Evolutionary conservation across 192 early-diverging fungal genomes (phyloP), one percentile per base, ranked within the genome.

Genomic region (Umbelopsis vinacea): DNA sequence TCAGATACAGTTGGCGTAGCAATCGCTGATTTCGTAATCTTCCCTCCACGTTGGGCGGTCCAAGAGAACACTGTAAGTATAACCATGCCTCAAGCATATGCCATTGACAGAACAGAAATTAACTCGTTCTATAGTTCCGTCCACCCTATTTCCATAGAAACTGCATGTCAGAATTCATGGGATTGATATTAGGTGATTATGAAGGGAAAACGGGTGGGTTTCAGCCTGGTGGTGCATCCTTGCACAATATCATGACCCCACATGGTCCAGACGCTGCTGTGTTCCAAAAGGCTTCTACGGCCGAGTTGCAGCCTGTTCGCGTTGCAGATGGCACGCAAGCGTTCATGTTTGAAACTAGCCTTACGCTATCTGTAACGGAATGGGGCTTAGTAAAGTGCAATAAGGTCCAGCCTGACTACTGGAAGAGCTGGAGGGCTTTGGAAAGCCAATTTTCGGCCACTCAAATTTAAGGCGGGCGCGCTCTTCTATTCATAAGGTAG

Each of bases 151-250:
- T 93, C 83, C 97, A 98, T 82, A 93, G 97, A 55, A 98, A 98
- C 86, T 95, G 89, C 81, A 97, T 97, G 95, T 90, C 93, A 68
- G 97, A 98, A 84, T 98, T 97, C 83, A 97, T 98, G 96, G 97
- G 97, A 19, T 82, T 98, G 57, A 97, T 98, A 72, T 79, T 80
- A 23, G 97, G 97, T 57, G 85, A 85, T 12, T 98, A 98, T 76
- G 97, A 98, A 81, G 97, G 92, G 71, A 98, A 98, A 74, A 87
- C 89, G 48, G 92, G 89, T 47, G 95, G 93, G 17, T 97, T 98
- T 74, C 76, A 92, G 60, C 96, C 97, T 21, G 97, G 97, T 35
- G 97, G 97, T 53, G 96, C 91, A 46, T 92, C 91, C 29, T 79
- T 94, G 14, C 92, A 94, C 76, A 87, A 86, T 43, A 86, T 85